Evolutionary conservation across 495 filamentous ascomycete genomes (phyloP), one percentile per base, ranked within the genome.

Genomic region (Neurospora intermedia): DNA sequence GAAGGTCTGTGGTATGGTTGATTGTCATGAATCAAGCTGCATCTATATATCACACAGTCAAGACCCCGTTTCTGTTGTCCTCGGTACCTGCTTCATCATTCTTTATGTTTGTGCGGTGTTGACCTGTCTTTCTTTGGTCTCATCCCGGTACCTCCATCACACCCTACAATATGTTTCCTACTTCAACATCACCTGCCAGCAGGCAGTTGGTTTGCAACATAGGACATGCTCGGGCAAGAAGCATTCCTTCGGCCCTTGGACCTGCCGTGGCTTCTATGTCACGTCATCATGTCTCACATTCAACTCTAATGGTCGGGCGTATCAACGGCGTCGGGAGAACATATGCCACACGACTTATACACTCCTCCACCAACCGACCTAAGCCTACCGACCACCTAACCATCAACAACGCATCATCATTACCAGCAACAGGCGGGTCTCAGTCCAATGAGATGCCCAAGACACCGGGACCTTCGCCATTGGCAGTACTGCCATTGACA

Each of bases 401-500:
- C 43, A 31, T 81, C 23, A 70, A 73, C 59, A 72, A 74, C 70
- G 71, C 76, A 15, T 71, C 35, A 69, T 77, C 76, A 40, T 38
- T 73, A 45, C 46, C 74, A 13, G 15, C 73, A 74, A 69, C 75
- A 4, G 62, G 48, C 18, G 69, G 73, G 20, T 74, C 72, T 15
- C 69, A 75, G 41, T 74, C 77, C 27, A 66, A 69, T 11, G 71
- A 77, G 43, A 82, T 80, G 80, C 69, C 74, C 27, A 82, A 77
- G 31, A 35, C 35, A 38, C 35, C 35, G 35, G 35, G 13, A 1
- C 66, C 79, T 13, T 72, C 89, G 6, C 89, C 92, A 5, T 81
- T 97, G 39, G 88, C 91, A 4, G 86, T 92, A 62, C 86, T 98
- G 43, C 93, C 95, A 4, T 82, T 93, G 0, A 87, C 87, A 18